A percentile compares a stretch with the other conserved stretches of the same genome.
phyloP scores from a whole-genome alignment of 2,329 filamentous ascomycete genomes.

The Thyridium curvatum region DNA sequence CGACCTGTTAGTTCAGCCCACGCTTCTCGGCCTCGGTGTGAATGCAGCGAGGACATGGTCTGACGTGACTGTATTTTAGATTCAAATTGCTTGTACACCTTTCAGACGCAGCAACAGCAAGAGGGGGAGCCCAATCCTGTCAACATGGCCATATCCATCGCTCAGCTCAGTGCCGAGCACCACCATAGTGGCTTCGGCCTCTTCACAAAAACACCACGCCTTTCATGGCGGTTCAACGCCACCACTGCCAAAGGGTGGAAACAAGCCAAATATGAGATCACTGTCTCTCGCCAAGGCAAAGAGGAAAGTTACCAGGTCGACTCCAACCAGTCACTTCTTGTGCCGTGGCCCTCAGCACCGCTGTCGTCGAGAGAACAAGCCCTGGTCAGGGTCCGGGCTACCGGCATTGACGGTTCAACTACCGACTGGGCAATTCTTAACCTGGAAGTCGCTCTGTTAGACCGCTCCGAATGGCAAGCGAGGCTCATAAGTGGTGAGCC shows the following conservation, averaged over 20 bases:
- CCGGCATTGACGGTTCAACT: not conserved
- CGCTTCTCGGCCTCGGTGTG: too few relatives aligned
- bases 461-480: not conserved
- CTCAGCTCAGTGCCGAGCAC: constrained; percentile 5
- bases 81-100: too few relatives aligned
- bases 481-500: not conserved
- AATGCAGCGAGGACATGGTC: too few relatives aligned
- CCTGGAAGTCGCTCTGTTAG: constrained; percentile 12
- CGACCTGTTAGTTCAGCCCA: too few relatives aligned
- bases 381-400: constrained; percentile 1
- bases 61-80: too few relatives aligned
- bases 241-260: constrained; percentile 3
- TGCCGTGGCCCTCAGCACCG: constrained; percentile 4
- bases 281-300: not conserved
- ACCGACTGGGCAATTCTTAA: constrained; percentile 10
- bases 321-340: constrained; percentile 4
- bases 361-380: constrained; percentile 4
- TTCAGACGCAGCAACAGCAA: too few relatives aligned
- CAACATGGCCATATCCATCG: constrained; percentile 9
- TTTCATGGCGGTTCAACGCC: constrained; percentile 6
- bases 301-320: not conserved
- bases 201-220: constrained; percentile 2
- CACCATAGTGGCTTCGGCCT: constrained; percentile 5
- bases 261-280: constrained; percentile 4
- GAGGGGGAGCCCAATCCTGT: too few relatives aligned